These are phyloP conservation scores for Halenospora varia DNA, from an alignment of 495 filamentous ascomycete genomes.

Conservation along the genomic window DNA sequence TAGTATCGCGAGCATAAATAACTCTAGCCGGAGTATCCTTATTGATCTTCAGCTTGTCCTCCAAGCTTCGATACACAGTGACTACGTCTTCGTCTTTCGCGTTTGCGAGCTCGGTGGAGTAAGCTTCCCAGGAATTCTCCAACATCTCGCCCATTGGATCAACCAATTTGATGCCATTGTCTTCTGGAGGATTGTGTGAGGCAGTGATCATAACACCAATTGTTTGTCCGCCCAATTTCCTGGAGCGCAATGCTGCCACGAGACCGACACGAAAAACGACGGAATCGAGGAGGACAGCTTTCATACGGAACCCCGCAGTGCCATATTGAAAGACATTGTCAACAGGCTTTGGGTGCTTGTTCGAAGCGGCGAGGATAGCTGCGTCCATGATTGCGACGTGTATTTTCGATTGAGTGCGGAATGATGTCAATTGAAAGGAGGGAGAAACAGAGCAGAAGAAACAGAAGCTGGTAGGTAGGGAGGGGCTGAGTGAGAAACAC, in stretches of 20 bases:
- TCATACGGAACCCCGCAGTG: slow-evolving; percentile 75
- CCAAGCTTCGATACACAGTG: slow-evolving; percentile 69
- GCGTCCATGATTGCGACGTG: slow-evolving; percentile 28
- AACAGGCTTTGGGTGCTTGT: slow-evolving; percentile 66
- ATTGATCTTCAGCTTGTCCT: slow-evolving; percentile 70
- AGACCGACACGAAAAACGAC: slow-evolving; percentile 89
- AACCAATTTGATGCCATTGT: slow-evolving; percentile 98
- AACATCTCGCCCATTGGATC: slow-evolving; percentile 99
- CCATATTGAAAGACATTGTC: slow-evolving; percentile 79
- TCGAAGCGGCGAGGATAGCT: slow-evolving; percentile 54
- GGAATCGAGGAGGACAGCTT: slow-evolving; percentile 70
- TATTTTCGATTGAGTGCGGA: neutral
- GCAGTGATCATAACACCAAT: slow-evolving; percentile 99
- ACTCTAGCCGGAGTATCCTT: slow-evolving; percentile 67
- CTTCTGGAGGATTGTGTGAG: slow-evolving; percentile 92
- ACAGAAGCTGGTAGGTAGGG: neutral
- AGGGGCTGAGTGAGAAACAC: neutral
- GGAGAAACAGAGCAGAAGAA: neutral
- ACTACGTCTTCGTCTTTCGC: slow-evolving; percentile 68
- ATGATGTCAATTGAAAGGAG: neutral
- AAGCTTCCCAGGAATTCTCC: slow-evolving; percentile 86
- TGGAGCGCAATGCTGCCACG: slow-evolving; percentile 84
- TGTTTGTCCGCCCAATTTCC: slow-evolving; percentile 79
- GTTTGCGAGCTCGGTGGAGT: slow-evolving; percentile 86
- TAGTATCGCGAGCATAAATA: slow-evolving; percentile 87